Percentiles rank a stretch among this genome's conserved stretches.
Evolutionary conservation across 2,329 filamentous ascomycete species (phyloP).

Genomic region (Pestalotiopsis sp.): DNA sequence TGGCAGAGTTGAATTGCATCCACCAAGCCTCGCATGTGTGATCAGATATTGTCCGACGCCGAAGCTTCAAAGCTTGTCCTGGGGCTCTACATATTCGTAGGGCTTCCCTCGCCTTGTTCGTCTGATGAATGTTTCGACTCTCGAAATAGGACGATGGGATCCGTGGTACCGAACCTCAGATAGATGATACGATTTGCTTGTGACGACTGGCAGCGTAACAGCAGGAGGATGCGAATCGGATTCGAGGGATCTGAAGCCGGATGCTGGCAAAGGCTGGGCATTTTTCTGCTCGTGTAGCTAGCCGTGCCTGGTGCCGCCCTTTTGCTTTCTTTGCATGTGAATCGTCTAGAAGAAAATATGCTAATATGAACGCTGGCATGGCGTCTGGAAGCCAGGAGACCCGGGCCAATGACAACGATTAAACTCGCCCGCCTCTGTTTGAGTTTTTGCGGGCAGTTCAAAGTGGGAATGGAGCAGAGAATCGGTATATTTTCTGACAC

Average conservation of each 20-base stretch:
- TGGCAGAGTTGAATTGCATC: neutral
- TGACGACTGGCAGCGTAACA: neutral
- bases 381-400: neutral
- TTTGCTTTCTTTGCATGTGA: conserved; percentile 8
- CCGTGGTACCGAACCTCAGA: neutral
- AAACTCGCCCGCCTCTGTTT: neutral
- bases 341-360: neutral
- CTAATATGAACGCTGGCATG: neutral
- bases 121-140: conserved; percentile 11
- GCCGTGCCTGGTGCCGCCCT: neutral
- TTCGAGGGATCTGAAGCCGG: neutral
- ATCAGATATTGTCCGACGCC: neutral
- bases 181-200: neutral
- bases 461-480: neutral
- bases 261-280: neutral
- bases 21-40: neutral
- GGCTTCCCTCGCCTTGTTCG: neutral
- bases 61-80: neutral
- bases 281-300: neutral
- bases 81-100: neutral
- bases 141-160: neutral
- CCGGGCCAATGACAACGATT: neutral
- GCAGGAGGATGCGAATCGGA: conserved; percentile 3
- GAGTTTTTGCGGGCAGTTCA: conserved; percentile 4
- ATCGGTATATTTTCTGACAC: conserved; percentile 4